These are phyloP conservation scores for Fusarium pseudograminearum DNA, from an alignment of 2,329 filamentous ascomycete genomes.

Conservation along the genomic window DNA sequence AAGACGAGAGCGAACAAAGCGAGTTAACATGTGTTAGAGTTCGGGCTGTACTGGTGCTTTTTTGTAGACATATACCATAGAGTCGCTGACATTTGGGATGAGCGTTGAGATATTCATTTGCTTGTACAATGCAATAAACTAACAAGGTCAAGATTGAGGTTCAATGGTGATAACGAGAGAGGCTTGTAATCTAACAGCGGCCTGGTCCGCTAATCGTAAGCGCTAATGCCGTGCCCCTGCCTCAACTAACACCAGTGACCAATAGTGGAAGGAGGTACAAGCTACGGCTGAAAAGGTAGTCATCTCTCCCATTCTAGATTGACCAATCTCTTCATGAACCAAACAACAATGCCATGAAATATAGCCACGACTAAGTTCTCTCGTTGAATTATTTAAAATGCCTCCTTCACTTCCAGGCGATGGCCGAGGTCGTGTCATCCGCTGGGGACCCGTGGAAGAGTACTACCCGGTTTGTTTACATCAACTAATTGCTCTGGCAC, in stretches of 20 bases:
- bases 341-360: not conserved
- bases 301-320: not conserved
- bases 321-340: not conserved
- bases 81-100: constrained; percentile 10
- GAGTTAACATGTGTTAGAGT: constrained; percentile 2
- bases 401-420: constrained; percentile 13
- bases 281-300: constrained; percentile 7
- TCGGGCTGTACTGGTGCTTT: constrained; percentile 18
- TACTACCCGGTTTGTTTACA: constrained; percentile 35
- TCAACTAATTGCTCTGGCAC: not conserved
- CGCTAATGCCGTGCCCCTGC: constrained; percentile 15
- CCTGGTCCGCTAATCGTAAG: constrained; percentile 4
- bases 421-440: constrained; percentile 28
- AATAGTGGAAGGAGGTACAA: constrained; percentile 10
- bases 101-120: not conserved
- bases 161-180: not conserved
- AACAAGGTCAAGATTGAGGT: not conserved
- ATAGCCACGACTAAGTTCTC: not conserved
- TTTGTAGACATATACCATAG: constrained; percentile 26
- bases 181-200: not conserved
- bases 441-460: constrained; percentile 37
- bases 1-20: not conserved
- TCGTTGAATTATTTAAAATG: constrained; percentile 9
- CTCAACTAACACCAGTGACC: not conserved
- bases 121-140: not conserved